Base-by-base conservation (phyloP, 1,284 basidiomycete genomes). In the Ustilago nuda region DNA sequence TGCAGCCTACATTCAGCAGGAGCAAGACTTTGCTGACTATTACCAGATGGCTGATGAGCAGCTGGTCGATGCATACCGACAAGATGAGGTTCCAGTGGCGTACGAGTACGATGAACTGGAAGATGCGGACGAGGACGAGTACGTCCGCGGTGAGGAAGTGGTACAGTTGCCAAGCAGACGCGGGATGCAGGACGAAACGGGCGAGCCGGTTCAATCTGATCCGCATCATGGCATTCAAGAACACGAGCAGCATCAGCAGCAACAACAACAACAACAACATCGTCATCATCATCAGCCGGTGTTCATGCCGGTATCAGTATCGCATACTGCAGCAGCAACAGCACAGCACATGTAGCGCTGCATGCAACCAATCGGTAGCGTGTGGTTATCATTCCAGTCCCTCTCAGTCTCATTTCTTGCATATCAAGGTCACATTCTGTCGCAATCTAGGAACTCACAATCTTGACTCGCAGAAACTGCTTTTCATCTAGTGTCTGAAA, bases 21-120 rank as follows among this genome's bases (percentile, higher is more conserved):
- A 61, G 15, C 60, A 66, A 39, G 60, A 73, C 51, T 64, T 73
- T 46, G 66, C 66, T 2, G 71, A 73, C 23, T 73, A 73, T 19
- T 73, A 68, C 30, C 66, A 55, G 61, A 36, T 23, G 5, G 56
- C 46, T 13, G 61, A 63, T 6, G 56, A 57, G 39, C 58, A 52
- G 36, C 27, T 19, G 1, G n/a, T 57, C 17, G 55, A 45, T 17
- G 66, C 13, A 17, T 57, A 67, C 45, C 37, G 35, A 2, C 27
- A 50, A 17, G 57, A 11, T 2, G 53, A 23, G 15, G 36, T 3
- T 27, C 23, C 12, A 7, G 41, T 37, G 11, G 36, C 51, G 8
- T 63, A 64, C 19, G 58, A 57, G 19, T 58, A 61, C 52, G 61
- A 73, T 19, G 71, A 73, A 37, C n/a, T 61, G 58, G 71, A 61